These are phyloP conservation scores for Amphirosellinia nigrospora DNA, from an alignment of 495 filamentous ascomycete species.

Conservation along the genomic window DNA sequence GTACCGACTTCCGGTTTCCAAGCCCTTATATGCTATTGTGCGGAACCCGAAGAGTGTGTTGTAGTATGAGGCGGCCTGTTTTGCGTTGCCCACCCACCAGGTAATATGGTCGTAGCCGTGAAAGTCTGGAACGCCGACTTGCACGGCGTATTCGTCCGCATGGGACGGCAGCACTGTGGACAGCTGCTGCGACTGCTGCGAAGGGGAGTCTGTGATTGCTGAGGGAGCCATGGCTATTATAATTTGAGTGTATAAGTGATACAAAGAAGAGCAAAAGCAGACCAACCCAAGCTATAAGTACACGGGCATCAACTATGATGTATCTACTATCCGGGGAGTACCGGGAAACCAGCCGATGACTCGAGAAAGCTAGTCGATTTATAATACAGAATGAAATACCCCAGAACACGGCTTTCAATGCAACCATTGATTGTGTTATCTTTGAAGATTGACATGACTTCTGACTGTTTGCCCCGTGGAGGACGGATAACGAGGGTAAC, in stretches of 20 bases:
- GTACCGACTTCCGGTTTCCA: conserved; percentile 81
- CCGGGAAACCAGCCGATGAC: neutral
- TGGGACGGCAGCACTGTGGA: conserved; percentile 47
- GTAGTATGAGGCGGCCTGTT: conserved; percentile 88
- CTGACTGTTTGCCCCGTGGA: neutral
- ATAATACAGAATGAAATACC: neutral
- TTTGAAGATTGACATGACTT: conserved; percentile 7
- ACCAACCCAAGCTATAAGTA: neutral
- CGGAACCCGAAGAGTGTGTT: conserved; percentile 83
- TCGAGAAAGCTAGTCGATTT: conserved; percentile 10
- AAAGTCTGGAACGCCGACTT: conserved; percentile 62
- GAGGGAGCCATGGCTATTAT: conserved; percentile 69
- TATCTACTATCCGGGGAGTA: neutral
- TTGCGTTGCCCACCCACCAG: conserved; percentile 96
- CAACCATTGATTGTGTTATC: conserved; percentile 5
- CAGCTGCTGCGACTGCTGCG: conserved; percentile 46
- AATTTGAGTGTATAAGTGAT: conserved; percentile 24
- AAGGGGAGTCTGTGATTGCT: conserved; percentile 64
- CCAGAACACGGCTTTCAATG: neutral
- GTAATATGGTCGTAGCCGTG: conserved; percentile 86
- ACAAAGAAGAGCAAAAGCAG: neutral
- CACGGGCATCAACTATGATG: neutral
- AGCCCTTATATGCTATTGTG: conserved; percentile 78
- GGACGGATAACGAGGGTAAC: conserved; percentile 24
- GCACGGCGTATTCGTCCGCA: conserved; percentile 49